Evolutionary conservation across 306 rosid genomes (phyloP).

Genomic region (Rosa rugosa): DNA sequence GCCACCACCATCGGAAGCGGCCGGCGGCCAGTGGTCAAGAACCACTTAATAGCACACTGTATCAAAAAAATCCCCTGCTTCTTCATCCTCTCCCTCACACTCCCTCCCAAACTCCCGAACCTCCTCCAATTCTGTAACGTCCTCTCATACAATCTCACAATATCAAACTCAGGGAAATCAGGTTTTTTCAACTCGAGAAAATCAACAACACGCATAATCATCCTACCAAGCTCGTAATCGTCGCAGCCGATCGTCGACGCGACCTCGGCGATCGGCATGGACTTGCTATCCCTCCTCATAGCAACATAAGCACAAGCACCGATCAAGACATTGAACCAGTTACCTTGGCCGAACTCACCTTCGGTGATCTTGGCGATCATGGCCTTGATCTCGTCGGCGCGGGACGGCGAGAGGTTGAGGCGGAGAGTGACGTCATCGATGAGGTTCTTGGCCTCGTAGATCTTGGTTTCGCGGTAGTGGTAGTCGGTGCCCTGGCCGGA

Average conservation of each 20-base stretch:
- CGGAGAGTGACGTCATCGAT: constrained; percentile 42
- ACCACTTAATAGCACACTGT: constrained; percentile 76
- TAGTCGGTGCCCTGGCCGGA: constrained; percentile 44
- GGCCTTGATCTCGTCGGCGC: constrained; percentile 31
- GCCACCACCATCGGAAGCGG: constrained; percentile 81
- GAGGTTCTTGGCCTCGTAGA: constrained; percentile 41
- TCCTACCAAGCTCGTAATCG: constrained; percentile 55
- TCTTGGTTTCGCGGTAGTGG: constrained; percentile 46
- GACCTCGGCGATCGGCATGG: constrained; percentile 62
- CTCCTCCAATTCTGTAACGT: constrained; percentile 33
- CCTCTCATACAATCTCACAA: constrained; percentile 52
- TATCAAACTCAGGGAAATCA: constrained; percentile 59
- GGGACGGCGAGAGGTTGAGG: constrained; percentile 41
- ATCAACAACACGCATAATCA: constrained; percentile 57
- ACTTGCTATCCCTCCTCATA: constrained; percentile 49
- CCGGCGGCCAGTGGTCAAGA: constrained; percentile 65
- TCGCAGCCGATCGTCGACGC: constrained; percentile 47
- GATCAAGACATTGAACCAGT: constrained; percentile 59
- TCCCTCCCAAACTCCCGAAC: constrained; percentile 27
- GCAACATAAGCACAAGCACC: constrained; percentile 69
- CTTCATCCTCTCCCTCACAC: constrained; percentile 38
- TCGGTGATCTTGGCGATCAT: constrained; percentile 56
- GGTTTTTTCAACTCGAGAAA: constrained; percentile 42
- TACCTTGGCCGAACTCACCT: constrained; percentile 65
- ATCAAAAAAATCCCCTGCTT: constrained; percentile 68